Evolutionary conservation across 306 rosid genomes (phyloP), one percentile per base, ranked within the genome.

Genomic region (Glycine tomentella): DNA sequence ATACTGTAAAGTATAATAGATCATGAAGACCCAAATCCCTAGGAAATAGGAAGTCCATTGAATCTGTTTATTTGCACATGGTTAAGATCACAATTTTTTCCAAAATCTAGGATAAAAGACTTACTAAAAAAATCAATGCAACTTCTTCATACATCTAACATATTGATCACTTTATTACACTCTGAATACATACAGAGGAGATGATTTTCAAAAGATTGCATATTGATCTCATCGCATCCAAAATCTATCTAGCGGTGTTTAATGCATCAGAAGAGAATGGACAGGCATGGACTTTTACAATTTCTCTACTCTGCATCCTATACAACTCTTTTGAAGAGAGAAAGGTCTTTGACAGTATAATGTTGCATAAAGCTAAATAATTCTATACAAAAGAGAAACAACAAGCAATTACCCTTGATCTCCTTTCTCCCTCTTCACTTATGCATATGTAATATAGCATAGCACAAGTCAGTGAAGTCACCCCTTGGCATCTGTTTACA

Each of bases 1-100:
- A 40, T 63, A 44, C 73, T 59, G 33, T 86, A 74, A 79, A 75
- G 55, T 46, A 68, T 3, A 72, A 86, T 56, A 50, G 25, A 69
- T 65, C 45, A 62, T 82, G 61, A 82, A 49, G 25, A 77, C 69
- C n/a, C 31, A 67, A 79, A 50, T 16, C 57, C 51, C 79, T 45
- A 67, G 33, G 55, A 77, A 73, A 73, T 49, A 67, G 42, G 55
- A 77, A 67, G 70, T 75, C 77, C 51, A 68, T 46, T 46, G 9
- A 75, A 33, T 42, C 33, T 17, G 68, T 69, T 74, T 55, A 69
- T 20, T 62, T 34, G 34, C 63, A 73, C 11, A 69, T 14, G 78
- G 38, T 53, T 65, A 31, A 71, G 62, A 61, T 61, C 9, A 16
- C 14, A 62, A 2, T 3, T 38, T 57, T 51, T 48, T 38, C 7